phyloP scores from a whole-genome alignment of 163 green algal species.

The Scenedesmus sp. region DNA sequence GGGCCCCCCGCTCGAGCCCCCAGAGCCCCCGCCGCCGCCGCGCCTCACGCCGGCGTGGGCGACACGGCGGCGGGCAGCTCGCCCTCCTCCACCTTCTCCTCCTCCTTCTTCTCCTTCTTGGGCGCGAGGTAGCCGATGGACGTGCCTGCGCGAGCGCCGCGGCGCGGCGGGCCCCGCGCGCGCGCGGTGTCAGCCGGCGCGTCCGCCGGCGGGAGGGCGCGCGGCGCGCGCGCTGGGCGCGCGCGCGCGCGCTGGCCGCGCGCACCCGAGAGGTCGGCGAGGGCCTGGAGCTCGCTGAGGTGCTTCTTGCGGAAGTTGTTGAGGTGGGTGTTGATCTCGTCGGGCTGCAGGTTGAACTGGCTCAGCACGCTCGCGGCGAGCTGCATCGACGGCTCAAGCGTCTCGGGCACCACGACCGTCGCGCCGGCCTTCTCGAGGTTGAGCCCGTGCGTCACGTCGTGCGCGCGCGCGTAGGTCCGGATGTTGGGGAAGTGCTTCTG shows the following conservation, averaged over 20 bases:
- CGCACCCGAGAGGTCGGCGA: constrained; percentile 46
- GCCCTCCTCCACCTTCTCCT: not conserved
- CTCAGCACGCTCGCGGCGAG: constrained; percentile 92
- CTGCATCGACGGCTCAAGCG: constrained; percentile 96
- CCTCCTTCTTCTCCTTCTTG: constrained; percentile 30
- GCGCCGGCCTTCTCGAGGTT: constrained; percentile 89
- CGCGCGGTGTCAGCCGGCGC: not conserved
- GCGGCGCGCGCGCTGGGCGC: too few species aligned
- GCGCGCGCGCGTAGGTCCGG: constrained; percentile 96
- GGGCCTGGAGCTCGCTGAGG: constrained; percentile 76
- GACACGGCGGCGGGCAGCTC: not conserved
- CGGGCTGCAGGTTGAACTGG: constrained; percentile 56
- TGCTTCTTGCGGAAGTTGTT: constrained; percentile 87
- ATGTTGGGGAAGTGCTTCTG: constrained; percentile 94
- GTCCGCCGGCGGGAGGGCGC: too few species aligned
- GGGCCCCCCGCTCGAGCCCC: too few species aligned
- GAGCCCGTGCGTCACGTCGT: constrained; percentile 93
- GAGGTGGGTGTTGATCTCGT: constrained; percentile 87
- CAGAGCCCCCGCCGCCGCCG: too few species aligned
- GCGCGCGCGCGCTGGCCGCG: not conserved
- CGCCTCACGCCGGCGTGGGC: constrained; percentile 16
- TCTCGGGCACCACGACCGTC: constrained; percentile 92
- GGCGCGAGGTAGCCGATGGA: constrained; percentile 54
- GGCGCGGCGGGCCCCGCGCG: not conserved
- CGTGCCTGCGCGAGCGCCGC: constrained; percentile 43